Evolutionary conservation across 208 protist genomes (phyloP), one percentile per base, ranked within the genome.

Genomic region (Polymyxa betae): DNA sequence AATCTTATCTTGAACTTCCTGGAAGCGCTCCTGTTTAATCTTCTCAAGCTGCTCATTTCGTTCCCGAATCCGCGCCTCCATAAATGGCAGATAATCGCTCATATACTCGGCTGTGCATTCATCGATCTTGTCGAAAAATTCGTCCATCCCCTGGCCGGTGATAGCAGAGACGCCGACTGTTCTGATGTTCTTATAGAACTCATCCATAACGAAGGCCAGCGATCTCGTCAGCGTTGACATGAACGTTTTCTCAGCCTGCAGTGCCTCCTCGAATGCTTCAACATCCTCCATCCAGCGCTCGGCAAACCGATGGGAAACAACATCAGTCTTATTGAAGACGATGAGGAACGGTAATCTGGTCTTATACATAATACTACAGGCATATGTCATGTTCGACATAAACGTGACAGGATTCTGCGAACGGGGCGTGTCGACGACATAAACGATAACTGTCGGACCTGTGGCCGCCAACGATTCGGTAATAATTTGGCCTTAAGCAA

Each of bases 321-420:
- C 95, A 91, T 99, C 98, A 0, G 92, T 96, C 91, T 99, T 99
- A 93, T 99, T 99, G 93, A 99, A 99, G 35, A 96, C 96, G 0
- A 99, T 88, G 0, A 98, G 90, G 41, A 99, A 95, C 32, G 98
- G 98, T 45, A 99, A 93, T 92, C 97, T 96, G 60, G 97, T 97
- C 93, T 98, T 99, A 89, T 99, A 98, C 93, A 99, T 95, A 88
- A 99, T 99, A 87, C 95, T 95, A 93, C 98, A 99, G 0, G 97
- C 96, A 94, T 99, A 99, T 0, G 99, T 92, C 98, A 99, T 99
- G 89, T 98, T 99, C 0, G 97, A 98, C 95, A 99, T 98, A 91
- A 99, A 99, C 1, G 98, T 99, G 45, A 96, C 95, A 20, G 98
- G 97, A 89, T 91, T 97, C 0, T 93, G 91, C 46, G 95, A 98